These are phyloP conservation scores for Aristolochia fimbriata DNA, from an alignment of 164 flowering plant genomes.

Conservation along the genomic window DNA sequence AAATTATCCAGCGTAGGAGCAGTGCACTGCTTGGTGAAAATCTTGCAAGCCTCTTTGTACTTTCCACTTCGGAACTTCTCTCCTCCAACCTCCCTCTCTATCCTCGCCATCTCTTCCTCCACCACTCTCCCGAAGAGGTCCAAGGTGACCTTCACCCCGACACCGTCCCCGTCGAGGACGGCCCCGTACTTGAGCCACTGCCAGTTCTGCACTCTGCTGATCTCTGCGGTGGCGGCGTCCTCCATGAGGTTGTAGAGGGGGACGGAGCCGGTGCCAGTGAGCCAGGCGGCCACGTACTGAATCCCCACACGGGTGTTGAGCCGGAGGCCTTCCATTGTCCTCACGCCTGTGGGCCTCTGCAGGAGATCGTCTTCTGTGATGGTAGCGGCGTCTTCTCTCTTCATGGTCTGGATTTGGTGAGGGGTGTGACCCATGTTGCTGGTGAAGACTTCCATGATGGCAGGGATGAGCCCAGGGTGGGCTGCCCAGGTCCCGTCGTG, in stretches of 20 bases:
- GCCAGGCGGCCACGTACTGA: conserved; percentile 89
- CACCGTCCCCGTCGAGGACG: conserved; percentile 66
- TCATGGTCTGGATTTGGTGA: conserved; percentile 55
- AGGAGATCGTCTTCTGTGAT: conserved; percentile 66
- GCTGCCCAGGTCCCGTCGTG: conserved; percentile 98
- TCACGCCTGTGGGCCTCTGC: conserved; percentile 56
- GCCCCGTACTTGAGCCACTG: conserved; percentile 79
- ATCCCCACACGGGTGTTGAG: conserved; percentile 85
- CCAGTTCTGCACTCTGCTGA: conserved; percentile 90
- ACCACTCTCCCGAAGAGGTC: conserved; percentile 73
- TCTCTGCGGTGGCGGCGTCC: conserved; percentile 94
- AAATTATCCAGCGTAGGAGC: conserved; percentile 61
- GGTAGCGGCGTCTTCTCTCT: conserved; percentile 50
- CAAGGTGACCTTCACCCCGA: conserved; percentile 41
- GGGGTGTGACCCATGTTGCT: conserved; percentile 45
- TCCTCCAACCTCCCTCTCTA: conserved; percentile 61
- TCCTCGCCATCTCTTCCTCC: conserved; percentile 83
- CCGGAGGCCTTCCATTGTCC: conserved; percentile 76
- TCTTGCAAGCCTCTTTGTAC: conserved; percentile 65
- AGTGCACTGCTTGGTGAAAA: conserved; percentile 69
- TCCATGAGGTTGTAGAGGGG: conserved; percentile 97
- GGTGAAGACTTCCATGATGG: conserved; percentile 63
- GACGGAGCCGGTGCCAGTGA: conserved; percentile 77
- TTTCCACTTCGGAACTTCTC: conserved; percentile 58
- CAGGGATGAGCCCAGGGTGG: conserved; percentile 79